Evolutionary conservation across 208 protist genomes (phyloP).

Genomic region (Trypanosoma mega): DNA sequence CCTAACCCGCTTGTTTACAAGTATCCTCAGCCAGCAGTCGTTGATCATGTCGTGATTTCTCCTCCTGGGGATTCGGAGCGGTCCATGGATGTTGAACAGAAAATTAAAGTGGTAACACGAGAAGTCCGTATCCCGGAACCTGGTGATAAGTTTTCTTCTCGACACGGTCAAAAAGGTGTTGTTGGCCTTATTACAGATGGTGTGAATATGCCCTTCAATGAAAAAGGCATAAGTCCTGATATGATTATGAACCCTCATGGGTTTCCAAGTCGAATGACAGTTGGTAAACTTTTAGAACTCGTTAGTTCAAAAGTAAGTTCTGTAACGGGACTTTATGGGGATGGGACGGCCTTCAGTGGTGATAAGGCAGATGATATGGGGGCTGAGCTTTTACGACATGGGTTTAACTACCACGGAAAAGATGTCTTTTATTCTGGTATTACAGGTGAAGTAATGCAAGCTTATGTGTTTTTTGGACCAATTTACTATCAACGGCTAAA

Average conservation of each 20-base stretch:
- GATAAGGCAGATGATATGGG: constrained; percentile 95
- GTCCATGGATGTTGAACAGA: constrained; percentile 85
- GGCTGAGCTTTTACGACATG: constrained; percentile 73
- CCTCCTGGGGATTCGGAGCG: constrained; percentile 83
- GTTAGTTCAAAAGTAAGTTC: constrained; percentile 97
- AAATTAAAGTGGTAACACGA: constrained; percentile 95
- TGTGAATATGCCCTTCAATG: constrained; percentile 99
- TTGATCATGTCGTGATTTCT: constrained; percentile 94
- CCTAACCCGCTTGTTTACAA: constrained; percentile 90
- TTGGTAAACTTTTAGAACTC: constrained; percentile 99
- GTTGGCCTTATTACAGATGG: constrained; percentile 98
- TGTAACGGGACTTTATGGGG: constrained; percentile 86
- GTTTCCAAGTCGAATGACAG: constrained; percentile 99
- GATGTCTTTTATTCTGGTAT: constrained; percentile 96
- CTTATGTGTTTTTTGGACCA: constrained; percentile 99
- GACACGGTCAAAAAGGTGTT: constrained; percentile 99
- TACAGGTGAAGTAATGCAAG: constrained; percentile 96
- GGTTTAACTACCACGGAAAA: constrained; percentile 99
- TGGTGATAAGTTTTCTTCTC: constrained; percentile 99
- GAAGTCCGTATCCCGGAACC: constrained; percentile 93
- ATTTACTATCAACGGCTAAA: constrained; percentile 99
- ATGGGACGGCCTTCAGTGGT: constrained; percentile 97
- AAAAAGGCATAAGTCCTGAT: constrained; percentile 97
- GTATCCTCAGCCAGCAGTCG: constrained; percentile 86
- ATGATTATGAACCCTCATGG: constrained; percentile 99